Base-by-base conservation (phyloP, 2,329 filamentous ascomycete species). In the Aphanoascus verrucosus region DNA sequence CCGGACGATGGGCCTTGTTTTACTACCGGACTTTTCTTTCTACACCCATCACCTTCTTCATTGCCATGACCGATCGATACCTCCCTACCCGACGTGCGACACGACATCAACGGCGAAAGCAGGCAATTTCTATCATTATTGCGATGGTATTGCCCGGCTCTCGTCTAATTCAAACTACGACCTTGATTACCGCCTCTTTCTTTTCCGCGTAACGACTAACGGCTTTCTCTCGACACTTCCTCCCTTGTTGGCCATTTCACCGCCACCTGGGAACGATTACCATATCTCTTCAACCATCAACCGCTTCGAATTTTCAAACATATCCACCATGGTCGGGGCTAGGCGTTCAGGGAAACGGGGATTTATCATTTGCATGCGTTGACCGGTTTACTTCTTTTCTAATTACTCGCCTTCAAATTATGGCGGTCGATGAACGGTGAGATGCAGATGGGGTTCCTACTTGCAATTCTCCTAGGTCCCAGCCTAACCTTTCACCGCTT, bases 331-430 rank as follows among this genome's bases (percentile, higher is more conserved):
- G 23, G 23, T 47, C 28, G n/a, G 44, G 35, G 35, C 28, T 11
- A 31, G 44, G 44, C 44, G 44, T 47, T 47, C 11, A 15, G 46
- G 34, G 23, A 43, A 43, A 20, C 15, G 8, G 15, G n/a, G 14
- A 50, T 34, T 50, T 38, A 50, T 50, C n/a, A 50, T 42, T 42
- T 20, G 23, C 40, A 42, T 42, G 40, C 17, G 19, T 42, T 20
- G 15, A 42, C 8, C 17, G 17, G 42, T 42, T n/a, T 37, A 50
- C n/a, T 35, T 31, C 32, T 34, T 11, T 3, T 20, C 35, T 43
- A 12, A 50, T 38, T 43, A 23, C 5, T 43, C 15, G 20, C 23
- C 28, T 40, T 40, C 23, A 42, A 50, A 50, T 50, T 20, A 9
- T 37, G 23, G 14, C 20, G n/a, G 23, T 14, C 3, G 14, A 40